Percentiles rank a stretch among this genome's conserved stretches.
Conservation (phyloP, 495 filamentous ascomycete genomes). For the Lasiosphaeria hispida region DNA sequence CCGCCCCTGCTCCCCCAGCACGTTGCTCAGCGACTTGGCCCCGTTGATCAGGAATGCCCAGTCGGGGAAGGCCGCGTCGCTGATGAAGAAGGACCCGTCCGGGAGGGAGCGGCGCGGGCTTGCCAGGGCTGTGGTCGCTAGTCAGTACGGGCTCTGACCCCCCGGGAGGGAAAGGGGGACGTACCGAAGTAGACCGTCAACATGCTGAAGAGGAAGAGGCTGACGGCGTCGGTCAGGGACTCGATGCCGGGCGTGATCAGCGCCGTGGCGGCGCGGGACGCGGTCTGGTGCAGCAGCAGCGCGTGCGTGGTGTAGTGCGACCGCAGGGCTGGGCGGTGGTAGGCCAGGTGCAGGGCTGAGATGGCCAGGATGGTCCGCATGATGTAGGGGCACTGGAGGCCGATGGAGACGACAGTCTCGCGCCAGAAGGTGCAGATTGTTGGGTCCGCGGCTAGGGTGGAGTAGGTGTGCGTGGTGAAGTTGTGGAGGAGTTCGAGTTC, state of each 20-base stretch:
- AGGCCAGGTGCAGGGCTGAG: constrained; percentile 55
- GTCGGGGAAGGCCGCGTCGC: constrained; percentile 23
- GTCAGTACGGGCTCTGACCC: no score
- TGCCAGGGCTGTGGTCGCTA: constrained; percentile 20
- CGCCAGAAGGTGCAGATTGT: constrained; percentile 36
- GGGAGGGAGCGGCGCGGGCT: constrained; percentile 27
- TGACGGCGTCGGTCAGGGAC: constrained; percentile 19
- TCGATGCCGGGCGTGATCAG: constrained; percentile 18
- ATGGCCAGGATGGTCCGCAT: constrained; percentile 55
- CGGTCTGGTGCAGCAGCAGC: constrained; percentile 49
- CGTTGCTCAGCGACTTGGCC: constrained; percentile 25
- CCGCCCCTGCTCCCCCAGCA: constrained; percentile 19
- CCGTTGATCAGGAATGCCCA: constrained; percentile 38
- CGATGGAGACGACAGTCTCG: constrained; percentile 37
- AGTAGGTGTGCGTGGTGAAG: constrained; percentile 37
- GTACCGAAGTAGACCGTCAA: constrained; percentile 37
- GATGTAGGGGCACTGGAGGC: constrained; percentile 50
- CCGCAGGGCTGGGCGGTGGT: constrained; percentile 34
- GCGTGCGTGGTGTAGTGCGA: constrained; percentile 51
- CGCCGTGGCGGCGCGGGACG: constrained; percentile 28
- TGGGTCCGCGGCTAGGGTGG: constrained; percentile 35
- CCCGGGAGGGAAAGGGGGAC: background rate
- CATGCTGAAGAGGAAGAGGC: constrained; percentile 35
- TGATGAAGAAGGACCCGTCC: constrained; percentile 31
- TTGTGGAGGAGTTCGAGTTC: constrained; percentile 47